Base-by-base conservation (phyloP, 2,329 filamentous ascomycete genomes). In the Fusarium circinatum region DNA sequence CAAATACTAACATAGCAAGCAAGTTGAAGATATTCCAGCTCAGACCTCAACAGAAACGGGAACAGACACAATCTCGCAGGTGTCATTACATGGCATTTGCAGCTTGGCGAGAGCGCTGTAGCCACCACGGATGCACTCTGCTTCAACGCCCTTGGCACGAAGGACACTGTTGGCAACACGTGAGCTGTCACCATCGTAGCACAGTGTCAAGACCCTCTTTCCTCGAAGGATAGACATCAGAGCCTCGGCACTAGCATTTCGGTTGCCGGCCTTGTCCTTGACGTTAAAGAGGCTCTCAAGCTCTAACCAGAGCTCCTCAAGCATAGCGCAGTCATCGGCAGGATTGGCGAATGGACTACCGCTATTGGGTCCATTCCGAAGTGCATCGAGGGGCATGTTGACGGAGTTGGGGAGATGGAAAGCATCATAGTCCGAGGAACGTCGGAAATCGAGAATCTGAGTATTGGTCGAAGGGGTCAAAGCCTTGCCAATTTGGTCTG, bases 161-260 rank as follows among this genome's bases (percentile, higher is more conserved):
- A 89, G 78, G 8, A 89, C 83, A 62, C 87, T 88, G 30, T 86
- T 86, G n/a, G 87, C 87, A 17, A 89, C 84, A 8, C 88, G 81
- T 11, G 88, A 83, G 24, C 85, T 86, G 59, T 89, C 86, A 6
- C 88, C 88, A 57, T 87, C 81, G 60, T 89, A 89, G 73, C 87
- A 89, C 17, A 88, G 74, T 17, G 88, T 79, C 26, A 89, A 73
- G 15, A 88, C 80, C 32, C 81, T 83, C 57, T 83, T 83, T 12
- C 78, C 80, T 26, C 76, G 73, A 15, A 85, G 74, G 5, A 80
- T 73, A 5, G 74, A 72, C 64, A 80, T 71, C 24, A 82, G 58
- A 26, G 73, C 73, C 51, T 78, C 78, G 1, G 79, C 79, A 7
- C 76, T 77, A 8, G 74, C 56, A 55, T 80, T 79, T 18, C 78